Base-by-base conservation (phyloP, 2,329 filamentous ascomycete species). In the Onygenales sp. region DNA sequence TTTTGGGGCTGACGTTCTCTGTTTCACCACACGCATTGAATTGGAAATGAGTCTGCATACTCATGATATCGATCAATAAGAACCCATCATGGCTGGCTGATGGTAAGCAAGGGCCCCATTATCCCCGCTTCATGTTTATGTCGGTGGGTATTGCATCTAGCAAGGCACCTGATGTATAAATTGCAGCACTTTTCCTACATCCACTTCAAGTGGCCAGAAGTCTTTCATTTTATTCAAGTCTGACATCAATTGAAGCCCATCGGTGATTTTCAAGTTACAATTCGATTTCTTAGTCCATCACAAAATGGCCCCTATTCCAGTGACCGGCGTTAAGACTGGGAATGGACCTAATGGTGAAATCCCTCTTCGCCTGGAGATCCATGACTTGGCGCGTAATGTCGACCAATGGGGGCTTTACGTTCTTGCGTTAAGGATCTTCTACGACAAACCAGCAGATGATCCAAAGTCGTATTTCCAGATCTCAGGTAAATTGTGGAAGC, bases 401-500 rank as follows among this genome's bases (percentile, higher is more conserved):
- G 35, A 31, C 36, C 39, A 49, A 41, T 49, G 47, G 47, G 41
- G 47, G 31, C 47, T 49, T 14, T 49, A 49, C 47, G 47, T 49
- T 27, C 36, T 49, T 2, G 47, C 47, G 10, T 49, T 49, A 36
- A 49, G 47, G 36, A 49, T 49, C 36, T 49, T 49, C 31, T 49
- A 49, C 36, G 47, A 49, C 32, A 49, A 36, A 13, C 35, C 35
- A 13, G 35, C 35, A 7, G 36, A 41, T 13, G 35, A 49, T 41
- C 47, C 47, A 6, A 49, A 49, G 13, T 49, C 47, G 14, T 49
- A 49, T 21, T 49, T 49, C 21, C 47, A 49, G 35, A 49, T 49
- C 41, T 49, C 47, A 39, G 47, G 47, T 49, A 49, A 7, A 11
- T 39, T 14, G n/a, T 41, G 7, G 14, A 13, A n/a, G 4, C 36